Conservation (phyloP, 495 filamentous ascomycete species). For the Podospora appendiculata region DNA sequence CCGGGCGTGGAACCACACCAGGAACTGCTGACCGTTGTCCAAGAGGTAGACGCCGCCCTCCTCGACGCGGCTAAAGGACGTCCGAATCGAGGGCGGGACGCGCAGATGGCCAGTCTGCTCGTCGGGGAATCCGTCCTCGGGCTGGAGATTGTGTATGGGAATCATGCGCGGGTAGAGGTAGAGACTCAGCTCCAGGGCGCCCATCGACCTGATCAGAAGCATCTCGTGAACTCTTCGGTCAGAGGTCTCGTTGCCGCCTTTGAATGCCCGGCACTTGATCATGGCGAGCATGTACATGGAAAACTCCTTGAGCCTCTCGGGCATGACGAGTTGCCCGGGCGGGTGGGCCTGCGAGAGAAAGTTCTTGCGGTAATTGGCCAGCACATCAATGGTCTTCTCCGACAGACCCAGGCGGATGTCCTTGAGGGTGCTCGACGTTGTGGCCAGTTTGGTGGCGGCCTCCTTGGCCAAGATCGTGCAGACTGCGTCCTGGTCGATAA, state of each 20-base stretch:
- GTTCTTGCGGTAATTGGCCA: conserved; percentile 88
- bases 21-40: conserved; percentile 88
- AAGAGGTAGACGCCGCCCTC: conserved; percentile 94
- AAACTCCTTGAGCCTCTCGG: conserved; percentile 94
- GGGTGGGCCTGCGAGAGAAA: conserved; percentile 72
- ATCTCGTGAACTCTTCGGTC: conserved; percentile 88
- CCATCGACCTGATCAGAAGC: conserved; percentile 82
- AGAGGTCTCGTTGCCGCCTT: conserved; percentile 84
- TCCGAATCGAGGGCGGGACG: conserved; percentile 68
- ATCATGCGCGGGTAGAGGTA: conserved; percentile 96
- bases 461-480: conserved; percentile 85
- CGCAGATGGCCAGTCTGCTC: conserved; percentile 73
- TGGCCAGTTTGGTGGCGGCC: conserved; percentile 66
- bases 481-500: conserved; percentile 91
- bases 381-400: conserved; percentile 91
- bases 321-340: conserved; percentile 87
- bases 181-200: conserved; percentile 73
- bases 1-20: conserved; percentile 86
- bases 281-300: conserved; percentile 94
- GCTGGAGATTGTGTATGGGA: conserved; percentile 82
- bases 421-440: conserved; percentile 68
- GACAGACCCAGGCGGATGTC: conserved; percentile 78
- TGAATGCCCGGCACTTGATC: conserved; percentile 87
- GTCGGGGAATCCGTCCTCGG: conserved; percentile 81
- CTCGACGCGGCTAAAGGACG: conserved; percentile 84